phyloP scores from a whole-genome alignment of 768 basidiomycete species.

The Lanmaoa rubissima region DNA sequence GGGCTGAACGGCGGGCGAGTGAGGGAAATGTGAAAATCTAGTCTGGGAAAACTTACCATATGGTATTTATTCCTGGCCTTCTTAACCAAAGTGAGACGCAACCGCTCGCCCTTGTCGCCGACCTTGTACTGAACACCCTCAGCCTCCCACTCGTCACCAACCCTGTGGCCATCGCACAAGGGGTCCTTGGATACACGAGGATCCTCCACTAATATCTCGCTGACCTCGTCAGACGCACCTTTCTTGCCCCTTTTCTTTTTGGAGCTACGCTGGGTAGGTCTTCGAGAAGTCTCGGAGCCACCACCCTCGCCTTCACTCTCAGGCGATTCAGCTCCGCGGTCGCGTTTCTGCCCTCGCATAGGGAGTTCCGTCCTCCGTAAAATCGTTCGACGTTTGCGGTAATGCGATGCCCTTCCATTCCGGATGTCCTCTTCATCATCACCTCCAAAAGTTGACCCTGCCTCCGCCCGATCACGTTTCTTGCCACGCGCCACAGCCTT shows the following conservation, averaged over 20 bases:
- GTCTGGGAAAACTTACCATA: constrained; percentile 55
- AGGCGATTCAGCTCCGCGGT: constrained; percentile 51
- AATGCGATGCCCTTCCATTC: constrained; percentile 43
- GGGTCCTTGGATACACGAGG: constrained; percentile 46
- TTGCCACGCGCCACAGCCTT: constrained; percentile 46
- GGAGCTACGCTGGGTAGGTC: constrained; percentile 11
- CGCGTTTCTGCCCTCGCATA: constrained; percentile 63
- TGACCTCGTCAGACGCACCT: constrained; percentile 37
- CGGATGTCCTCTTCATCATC: constrained; percentile 45
- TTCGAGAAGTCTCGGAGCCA: constrained; percentile 11
- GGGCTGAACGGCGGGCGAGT: constrained; percentile 47
- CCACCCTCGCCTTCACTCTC: constrained; percentile 31
- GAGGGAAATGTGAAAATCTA: constrained; percentile 5
- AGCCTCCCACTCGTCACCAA: constrained; percentile 77
- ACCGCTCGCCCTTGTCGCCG: constrained; percentile 63
- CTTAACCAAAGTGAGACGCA: constrained; percentile 70
- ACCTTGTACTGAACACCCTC: constrained; percentile 72
- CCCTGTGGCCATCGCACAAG: constrained; percentile 52
- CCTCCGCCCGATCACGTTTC: constrained; percentile 76
- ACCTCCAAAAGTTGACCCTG: constrained; percentile 67
- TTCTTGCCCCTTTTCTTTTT: constrained; percentile 60
- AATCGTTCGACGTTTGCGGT: constrained; percentile 58
- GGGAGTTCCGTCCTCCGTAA: constrained; percentile 48
- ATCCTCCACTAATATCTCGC: constrained; percentile 51
- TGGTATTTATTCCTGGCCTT: constrained; percentile 65